Evolutionary conservation across 2,329 filamentous ascomycete species (phyloP).

Genomic region (Dactylella cylindrospora): DNA sequence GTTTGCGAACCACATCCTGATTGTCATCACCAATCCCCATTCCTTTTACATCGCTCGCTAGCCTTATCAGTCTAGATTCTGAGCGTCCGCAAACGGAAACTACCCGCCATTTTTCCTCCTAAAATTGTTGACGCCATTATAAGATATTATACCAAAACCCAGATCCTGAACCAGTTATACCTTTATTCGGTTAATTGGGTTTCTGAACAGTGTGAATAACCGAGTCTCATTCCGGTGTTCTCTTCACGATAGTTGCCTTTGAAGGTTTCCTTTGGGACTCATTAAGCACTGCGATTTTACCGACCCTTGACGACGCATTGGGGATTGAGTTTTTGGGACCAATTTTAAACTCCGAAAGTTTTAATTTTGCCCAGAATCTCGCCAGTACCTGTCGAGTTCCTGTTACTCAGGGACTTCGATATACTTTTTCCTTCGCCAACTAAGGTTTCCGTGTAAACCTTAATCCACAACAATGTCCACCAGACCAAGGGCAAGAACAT

Average conservation of each 20-base stretch:
- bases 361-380: no score
- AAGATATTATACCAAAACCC: neutral
- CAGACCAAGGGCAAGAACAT: constrained; percentile 30
- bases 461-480: constrained; percentile 12
- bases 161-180: constrained; percentile 26
- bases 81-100: constrained; percentile 18
- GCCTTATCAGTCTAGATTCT: neutral
- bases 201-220: constrained; percentile 1
- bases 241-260: constrained; percentile 13
- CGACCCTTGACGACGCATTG: constrained; percentile 20
- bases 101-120: neutral
- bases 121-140: neutral
- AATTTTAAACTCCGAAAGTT: neutral
- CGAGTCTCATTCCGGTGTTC: constrained; percentile 12
- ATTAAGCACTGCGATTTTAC: constrained; percentile 3
- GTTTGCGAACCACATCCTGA: no score
- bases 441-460: constrained; percentile 4
- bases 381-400: constrained; percentile 19
- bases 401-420: constrained; percentile 19
- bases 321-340: constrained; percentile 22
- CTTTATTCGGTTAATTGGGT: constrained; percentile 20
- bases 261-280: constrained; percentile 23
- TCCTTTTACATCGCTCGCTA: no score
- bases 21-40: no score
- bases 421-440: constrained; percentile 17